These are phyloP conservation scores for Hymenoscyphus scutula DNA, from an alignment of 2,329 filamentous ascomycete species.

Conservation along the genomic window DNA sequence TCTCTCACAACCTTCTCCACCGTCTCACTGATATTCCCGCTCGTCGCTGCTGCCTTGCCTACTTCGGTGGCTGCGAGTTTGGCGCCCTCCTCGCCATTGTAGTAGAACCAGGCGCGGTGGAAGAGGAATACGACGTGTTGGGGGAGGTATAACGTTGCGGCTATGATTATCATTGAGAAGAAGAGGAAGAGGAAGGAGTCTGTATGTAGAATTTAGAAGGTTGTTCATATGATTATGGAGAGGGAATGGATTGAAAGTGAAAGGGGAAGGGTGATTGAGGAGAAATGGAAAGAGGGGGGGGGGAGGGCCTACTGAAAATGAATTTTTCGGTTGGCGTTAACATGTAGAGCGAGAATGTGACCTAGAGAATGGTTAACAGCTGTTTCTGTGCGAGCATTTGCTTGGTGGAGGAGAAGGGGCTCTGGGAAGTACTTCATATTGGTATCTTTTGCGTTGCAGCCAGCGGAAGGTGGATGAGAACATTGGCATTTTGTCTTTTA, in stretches of 20 bases:
- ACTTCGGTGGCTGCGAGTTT: conserved; percentile 20
- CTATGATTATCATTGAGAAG: conserved; percentile 80
- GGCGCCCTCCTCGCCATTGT: conserved; percentile 70
- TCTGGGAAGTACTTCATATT: conserved; percentile 64
- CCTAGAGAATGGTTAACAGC: conserved; percentile 75
- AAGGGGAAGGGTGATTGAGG: neutral
- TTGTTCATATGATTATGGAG: neutral
- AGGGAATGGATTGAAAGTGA: neutral
- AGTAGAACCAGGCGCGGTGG: conserved; percentile 91
- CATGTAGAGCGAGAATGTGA: conserved; percentile 96
- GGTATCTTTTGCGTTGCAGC: conserved; percentile 94
- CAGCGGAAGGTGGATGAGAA: conserved; percentile 62
- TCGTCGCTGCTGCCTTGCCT: conserved; percentile 22
- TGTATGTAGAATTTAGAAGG: conserved; percentile 38
- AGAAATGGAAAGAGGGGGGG: neutral
- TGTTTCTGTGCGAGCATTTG: neutral
- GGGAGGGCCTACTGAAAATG: conserved; percentile 75
- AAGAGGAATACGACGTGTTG: conserved; percentile 82
- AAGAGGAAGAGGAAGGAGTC: conserved; percentile 92
- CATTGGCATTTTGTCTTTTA: conserved; percentile 31
- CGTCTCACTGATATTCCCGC: conserved; percentile 15
- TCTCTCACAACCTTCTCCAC: conserved; percentile 29
- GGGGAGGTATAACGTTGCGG: conserved; percentile 87
- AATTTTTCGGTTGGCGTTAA: conserved; percentile 94
- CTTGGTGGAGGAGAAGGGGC: neutral